Evolutionary conservation across 2,329 filamentous ascomycete species (phyloP).

Genomic region (Diaporthe vaccinii): DNA sequence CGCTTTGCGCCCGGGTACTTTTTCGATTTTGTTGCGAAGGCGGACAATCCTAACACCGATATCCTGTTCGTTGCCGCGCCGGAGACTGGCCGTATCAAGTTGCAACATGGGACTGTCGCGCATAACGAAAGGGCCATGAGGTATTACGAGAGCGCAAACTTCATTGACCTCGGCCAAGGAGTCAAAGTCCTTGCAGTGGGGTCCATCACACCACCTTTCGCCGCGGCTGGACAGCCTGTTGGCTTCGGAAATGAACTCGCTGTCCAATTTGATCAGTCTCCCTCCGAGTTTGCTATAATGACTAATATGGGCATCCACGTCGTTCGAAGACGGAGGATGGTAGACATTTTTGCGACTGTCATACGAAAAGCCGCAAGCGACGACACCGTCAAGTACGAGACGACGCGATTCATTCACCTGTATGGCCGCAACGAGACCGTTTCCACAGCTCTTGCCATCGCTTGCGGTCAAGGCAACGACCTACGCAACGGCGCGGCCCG

Average conservation of each 20-base stretch:
- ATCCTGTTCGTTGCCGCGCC: constrained; percentile 87
- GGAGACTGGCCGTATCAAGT: constrained; percentile 87
- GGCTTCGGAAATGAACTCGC: constrained; percentile 97
- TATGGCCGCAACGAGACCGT: constrained; percentile 93
- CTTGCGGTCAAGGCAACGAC: constrained; percentile 92
- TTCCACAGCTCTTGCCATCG: constrained; percentile 91
- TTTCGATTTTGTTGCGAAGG: constrained; percentile 81
- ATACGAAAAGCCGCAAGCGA: constrained; percentile 80
- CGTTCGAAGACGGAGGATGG: constrained; percentile 84
- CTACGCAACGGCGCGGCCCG: constrained; percentile 77
- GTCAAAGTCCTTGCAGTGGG: constrained; percentile 84
- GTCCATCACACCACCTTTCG: constrained; percentile 79
- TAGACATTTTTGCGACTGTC: constrained; percentile 91
- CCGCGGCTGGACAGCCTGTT: constrained; percentile 74
- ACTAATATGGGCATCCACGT: constrained; percentile 93
- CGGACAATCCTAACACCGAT: constrained; percentile 68
- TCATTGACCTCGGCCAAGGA: constrained; percentile 76
- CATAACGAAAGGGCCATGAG: constrained; percentile 59
- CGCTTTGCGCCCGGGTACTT: constrained; percentile 91
- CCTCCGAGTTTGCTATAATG: constrained; percentile 88
- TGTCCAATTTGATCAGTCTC: constrained; percentile 89
- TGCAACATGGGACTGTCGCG: constrained; percentile 59
- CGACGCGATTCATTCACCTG: constrained; percentile 84
- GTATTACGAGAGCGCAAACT: constrained; percentile 85
- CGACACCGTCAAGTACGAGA: constrained; percentile 84